A percentile compares a stretch with the other conserved stretches of the same genome.
These are phyloP conservation scores for Clavispora phyllophila DNA, from an alignment of 805 yeast species.

Conservation along the genomic window DNA sequence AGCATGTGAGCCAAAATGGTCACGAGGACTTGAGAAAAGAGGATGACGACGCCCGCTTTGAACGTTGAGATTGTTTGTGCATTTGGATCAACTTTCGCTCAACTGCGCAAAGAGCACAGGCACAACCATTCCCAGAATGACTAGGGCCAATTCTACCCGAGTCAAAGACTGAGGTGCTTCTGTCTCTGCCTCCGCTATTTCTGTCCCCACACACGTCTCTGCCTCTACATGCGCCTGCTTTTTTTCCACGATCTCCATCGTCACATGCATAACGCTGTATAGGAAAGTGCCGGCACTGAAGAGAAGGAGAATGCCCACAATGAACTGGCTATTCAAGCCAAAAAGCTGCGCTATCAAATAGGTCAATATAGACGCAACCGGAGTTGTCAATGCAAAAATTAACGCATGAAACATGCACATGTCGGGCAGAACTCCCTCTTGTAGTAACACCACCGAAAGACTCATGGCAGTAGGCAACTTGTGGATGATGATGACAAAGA, in stretches of 20 bases:
- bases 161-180: background rate
- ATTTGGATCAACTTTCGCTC: background rate
- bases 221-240: no score
- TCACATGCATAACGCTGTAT: conserved; percentile 64
- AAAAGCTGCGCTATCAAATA: conserved; percentile 34
- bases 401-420: conserved; percentile 48
- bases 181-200: background rate
- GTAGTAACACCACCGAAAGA: conserved; percentile 48
- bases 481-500: conserved; percentile 61
- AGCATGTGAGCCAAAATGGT: background rate
- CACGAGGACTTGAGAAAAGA: background rate
- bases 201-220: no score
- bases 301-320: conserved; percentile 51
- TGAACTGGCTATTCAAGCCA: conserved; percentile 26
- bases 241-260: conserved; percentile 29
- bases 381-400: conserved; percentile 33
- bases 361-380: conserved; percentile 52
- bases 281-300: conserved; percentile 72
- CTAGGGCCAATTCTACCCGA: background rate
- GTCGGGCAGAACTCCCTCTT: conserved; percentile 26
- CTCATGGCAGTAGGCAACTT: conserved; percentile 76
- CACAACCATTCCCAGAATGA: background rate
- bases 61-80: background rate
- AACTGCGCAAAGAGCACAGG: background rate
- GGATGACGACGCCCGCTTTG: background rate